phyloP scores from a whole-genome alignment of 306 rosid genomes.

The Delonix regia region DNA sequence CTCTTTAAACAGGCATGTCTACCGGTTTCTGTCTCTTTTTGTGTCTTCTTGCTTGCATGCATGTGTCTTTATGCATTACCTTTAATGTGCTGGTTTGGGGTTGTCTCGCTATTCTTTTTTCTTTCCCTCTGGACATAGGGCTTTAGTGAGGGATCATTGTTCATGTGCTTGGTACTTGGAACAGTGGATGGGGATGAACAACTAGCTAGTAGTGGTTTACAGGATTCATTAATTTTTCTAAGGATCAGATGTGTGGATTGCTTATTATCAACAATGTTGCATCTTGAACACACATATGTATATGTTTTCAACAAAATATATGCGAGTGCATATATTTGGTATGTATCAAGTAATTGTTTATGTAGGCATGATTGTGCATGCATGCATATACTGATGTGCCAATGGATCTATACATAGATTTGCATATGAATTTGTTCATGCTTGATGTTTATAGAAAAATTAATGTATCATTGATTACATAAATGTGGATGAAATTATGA shows the following conservation, averaged over 20 bases:
- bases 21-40: constrained; percentile 17
- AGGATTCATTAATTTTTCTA: neutral
- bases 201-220: constrained; percentile 21
- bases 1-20: constrained; percentile 79
- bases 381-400: neutral
- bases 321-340: neutral
- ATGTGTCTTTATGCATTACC: constrained; percentile 8
- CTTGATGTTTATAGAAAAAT: neutral
- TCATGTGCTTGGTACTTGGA: constrained; percentile 23
- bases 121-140: neutral
- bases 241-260: constrained; percentile 18
- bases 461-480: neutral
- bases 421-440: constrained; percentile 4
- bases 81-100: constrained; percentile 36
- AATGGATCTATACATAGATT: constrained; percentile 13
- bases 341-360: neutral
- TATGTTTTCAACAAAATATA: neutral
- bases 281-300: neutral
- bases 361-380: neutral
- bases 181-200: constrained; percentile 24
- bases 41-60: constrained; percentile 6
- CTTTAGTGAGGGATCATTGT: constrained; percentile 18
- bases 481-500: neutral
- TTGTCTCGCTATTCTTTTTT: constrained; percentile 21
- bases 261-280: neutral